Conservation (phyloP, 768 basidiomycete genomes). For the Leccinum subgranulosum region DNA sequence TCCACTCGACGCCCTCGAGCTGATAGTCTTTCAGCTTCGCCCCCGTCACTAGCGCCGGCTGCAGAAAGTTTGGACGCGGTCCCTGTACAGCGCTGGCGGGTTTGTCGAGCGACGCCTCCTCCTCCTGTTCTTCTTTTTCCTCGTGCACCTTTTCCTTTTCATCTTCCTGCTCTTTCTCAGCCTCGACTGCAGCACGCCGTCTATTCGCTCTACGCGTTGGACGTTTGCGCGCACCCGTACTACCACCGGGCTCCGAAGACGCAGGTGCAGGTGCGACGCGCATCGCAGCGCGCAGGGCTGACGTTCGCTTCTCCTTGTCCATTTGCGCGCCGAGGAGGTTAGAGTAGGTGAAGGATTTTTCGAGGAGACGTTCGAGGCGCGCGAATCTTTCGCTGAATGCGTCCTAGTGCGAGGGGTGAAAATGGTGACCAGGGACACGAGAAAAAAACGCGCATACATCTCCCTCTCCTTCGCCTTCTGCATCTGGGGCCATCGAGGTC, state of each 20-base stretch:
- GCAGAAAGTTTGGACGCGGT: conserved; percentile 47
- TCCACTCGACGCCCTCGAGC: conserved; percentile 93
- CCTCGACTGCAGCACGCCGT: conserved; percentile 10
- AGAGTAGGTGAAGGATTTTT: conserved; percentile 77
- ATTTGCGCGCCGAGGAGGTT: conserved; percentile 68
- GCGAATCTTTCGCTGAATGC: conserved; percentile 48
- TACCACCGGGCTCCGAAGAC: background rate
- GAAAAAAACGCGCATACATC: conserved; percentile 8
- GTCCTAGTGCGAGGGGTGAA: conserved; percentile 24
- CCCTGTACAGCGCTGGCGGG: background rate
- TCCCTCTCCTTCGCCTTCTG: conserved; percentile 12
- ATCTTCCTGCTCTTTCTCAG: background rate
- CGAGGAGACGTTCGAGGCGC: conserved; percentile 62
- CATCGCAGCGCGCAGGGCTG: conserved; percentile 28
- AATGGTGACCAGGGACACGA: background rate
- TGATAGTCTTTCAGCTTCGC: conserved; percentile 88
- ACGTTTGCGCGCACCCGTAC: conserved; percentile 14
- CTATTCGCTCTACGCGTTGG: conserved; percentile 4
- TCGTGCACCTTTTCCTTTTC: background rate
- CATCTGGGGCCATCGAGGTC: conserved; percentile 10
- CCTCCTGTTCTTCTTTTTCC: background rate
- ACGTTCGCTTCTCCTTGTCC: conserved; percentile 51
- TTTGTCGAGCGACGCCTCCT: conserved; percentile 12
- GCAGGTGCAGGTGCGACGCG: conserved; percentile 9
- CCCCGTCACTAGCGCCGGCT: conserved; percentile 80